Conservation (phyloP, 345 rosid species). For the Citrus sp. region DNA sequence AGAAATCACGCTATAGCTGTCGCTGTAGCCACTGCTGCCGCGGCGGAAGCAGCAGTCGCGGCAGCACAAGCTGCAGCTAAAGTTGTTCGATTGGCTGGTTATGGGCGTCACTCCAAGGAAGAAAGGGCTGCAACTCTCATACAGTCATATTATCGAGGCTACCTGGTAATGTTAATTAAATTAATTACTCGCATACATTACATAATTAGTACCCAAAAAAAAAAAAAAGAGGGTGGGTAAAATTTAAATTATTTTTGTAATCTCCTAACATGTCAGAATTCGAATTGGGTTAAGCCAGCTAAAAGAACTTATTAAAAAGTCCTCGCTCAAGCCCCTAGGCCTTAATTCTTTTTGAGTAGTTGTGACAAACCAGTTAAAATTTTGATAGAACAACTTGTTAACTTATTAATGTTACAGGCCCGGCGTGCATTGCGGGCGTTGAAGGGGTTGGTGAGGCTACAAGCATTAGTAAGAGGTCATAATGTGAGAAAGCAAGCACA, state of each 20-base stretch:
- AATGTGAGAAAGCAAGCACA: slow-evolving; percentile 95
- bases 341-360: no score
- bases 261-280: no score
- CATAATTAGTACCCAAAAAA: no score
- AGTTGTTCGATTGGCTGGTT: slow-evolving; percentile 85
- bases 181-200: no score
- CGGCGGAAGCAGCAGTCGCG: slow-evolving; percentile 89
- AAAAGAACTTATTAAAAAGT: no score
- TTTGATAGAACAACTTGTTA: no score
- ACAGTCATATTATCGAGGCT: slow-evolving; percentile 84
- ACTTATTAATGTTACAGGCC: slow-evolving; percentile 41
- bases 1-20: slow-evolving; percentile 81
- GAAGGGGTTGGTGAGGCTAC: slow-evolving; percentile 90
- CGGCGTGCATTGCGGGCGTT: slow-evolving; percentile 89
- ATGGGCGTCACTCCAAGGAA: slow-evolving; percentile 69
- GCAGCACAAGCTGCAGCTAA: slow-evolving; percentile 98
- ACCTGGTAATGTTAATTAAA: slow-evolving; percentile 46
- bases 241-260: no score
- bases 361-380: no score
- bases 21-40: slow-evolving; percentile 91
- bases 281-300: no score
- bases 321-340: no score
- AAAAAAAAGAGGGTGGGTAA: no score
- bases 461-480: slow-evolving; percentile 91
- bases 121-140: slow-evolving; percentile 86